Conservation (phyloP, 1,284 basidiomycete genomes). For the Paramarasmius palmivorus region DNA sequence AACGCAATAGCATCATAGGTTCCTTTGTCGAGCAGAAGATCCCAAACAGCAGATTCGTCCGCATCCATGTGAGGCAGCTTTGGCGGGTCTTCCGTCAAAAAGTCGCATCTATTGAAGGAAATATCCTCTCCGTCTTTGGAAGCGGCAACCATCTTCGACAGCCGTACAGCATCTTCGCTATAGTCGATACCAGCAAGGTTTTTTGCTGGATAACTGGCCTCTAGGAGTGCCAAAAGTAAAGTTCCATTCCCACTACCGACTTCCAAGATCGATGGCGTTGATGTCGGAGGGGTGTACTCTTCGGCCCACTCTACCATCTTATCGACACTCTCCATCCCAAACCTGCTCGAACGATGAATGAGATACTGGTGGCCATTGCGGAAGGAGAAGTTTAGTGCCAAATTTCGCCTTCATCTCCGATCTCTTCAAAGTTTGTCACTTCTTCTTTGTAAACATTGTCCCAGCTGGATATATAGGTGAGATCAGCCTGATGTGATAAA, state of each 20-base stretch:
- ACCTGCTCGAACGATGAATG: constrained; percentile 51
- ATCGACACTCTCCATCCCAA: constrained; percentile 77
- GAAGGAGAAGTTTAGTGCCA: constrained; percentile 51
- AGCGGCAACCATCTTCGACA: constrained; percentile 54
- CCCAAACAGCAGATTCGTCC: constrained; percentile 45
- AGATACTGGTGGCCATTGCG: neutral
- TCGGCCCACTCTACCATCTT: constrained; percentile 78
- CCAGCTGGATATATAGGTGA: constrained; percentile 51
- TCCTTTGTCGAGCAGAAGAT: constrained; percentile 76
- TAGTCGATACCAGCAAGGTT: constrained; percentile 81
- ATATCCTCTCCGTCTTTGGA: constrained; percentile 39
- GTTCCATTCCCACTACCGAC: constrained; percentile 88
- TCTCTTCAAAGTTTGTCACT: constrained; percentile 75
- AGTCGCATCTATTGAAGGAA: constrained; percentile 58
- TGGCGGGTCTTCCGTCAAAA: constrained; percentile 50
- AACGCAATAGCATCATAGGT: constrained; percentile 89
- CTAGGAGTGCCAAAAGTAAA: constrained; percentile 71
- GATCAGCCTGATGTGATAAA: constrained; percentile 1
- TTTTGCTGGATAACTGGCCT: constrained; percentile 60
- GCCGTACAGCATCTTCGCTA: constrained; percentile 69
- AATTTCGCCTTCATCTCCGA: constrained; percentile 87
- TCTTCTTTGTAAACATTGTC: constrained; percentile 73
- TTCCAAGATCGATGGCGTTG: constrained; percentile 59
- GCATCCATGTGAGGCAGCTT: constrained; percentile 30
- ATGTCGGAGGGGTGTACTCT: constrained; percentile 47